These are phyloP conservation scores for Boletus mariae DNA, from an alignment of 1,284 basidiomycete species.

Conservation along the genomic window DNA sequence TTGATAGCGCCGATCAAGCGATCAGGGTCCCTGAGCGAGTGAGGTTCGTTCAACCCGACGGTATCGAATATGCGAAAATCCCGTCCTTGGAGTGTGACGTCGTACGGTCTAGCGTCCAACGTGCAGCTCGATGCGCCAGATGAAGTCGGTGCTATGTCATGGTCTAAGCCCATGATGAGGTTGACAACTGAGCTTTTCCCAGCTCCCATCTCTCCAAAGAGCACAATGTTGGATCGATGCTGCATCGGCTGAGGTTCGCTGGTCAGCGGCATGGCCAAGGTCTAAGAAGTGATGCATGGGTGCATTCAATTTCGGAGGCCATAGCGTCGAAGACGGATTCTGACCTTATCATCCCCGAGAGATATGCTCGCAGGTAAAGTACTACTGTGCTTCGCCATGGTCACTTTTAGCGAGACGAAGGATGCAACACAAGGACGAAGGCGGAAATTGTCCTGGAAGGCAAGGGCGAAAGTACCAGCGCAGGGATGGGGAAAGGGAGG, in stretches of 20 bases:
- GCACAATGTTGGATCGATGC: conserved; percentile 20
- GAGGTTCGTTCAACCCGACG: conserved; percentile 31
- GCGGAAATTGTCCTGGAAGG: conserved; percentile 1
- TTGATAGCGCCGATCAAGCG: conserved; percentile 27
- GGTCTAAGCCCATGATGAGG: conserved; percentile 16
- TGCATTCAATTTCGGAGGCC: conserved; percentile 6
- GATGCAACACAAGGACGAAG: neutral
- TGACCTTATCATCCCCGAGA: conserved; percentile 14
- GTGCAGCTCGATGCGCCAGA: conserved; percentile 23
- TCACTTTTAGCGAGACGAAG: neutral
- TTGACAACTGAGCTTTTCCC: conserved; percentile 32
- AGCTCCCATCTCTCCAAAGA: conserved; percentile 31
- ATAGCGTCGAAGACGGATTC: neutral
- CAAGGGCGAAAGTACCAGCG: neutral
- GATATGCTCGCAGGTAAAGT: neutral
- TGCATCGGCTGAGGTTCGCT: conserved; percentile 12
- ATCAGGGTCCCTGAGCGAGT: conserved; percentile 27
- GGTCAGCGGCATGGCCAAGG: conserved; percentile 1
- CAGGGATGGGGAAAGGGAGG: neutral
- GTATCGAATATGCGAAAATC: conserved; percentile 32
- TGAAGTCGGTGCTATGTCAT: conserved; percentile 19
- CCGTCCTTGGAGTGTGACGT: conserved; percentile 17
- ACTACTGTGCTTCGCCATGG: conserved; percentile 8
- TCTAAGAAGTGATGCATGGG: conserved; percentile 5
- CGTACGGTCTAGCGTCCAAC: conserved; percentile 24